These are phyloP conservation scores for Pythium coloratum DNA, from an alignment of 352 stramenopile species.

Conservation along the genomic window DNA sequence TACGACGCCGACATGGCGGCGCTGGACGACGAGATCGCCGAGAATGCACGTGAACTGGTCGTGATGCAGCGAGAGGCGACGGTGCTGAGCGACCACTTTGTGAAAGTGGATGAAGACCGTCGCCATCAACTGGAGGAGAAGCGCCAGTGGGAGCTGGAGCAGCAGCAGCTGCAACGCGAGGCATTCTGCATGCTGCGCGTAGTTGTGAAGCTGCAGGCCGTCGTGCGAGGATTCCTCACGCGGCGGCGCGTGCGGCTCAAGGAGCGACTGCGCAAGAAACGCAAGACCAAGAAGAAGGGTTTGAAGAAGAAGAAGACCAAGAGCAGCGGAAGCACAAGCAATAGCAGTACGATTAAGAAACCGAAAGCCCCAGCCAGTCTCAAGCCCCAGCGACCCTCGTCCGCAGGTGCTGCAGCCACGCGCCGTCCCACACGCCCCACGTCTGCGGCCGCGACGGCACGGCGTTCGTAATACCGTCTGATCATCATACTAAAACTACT, in stretches of 20 bases:
- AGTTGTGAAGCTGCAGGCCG: constrained; percentile 53
- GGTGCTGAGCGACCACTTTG: constrained; percentile 44
- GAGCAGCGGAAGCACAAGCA: not conserved
- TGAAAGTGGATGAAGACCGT: constrained; percentile 55
- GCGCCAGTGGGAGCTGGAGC: constrained; percentile 32
- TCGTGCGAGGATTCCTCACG: constrained; percentile 60
- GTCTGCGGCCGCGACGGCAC: not conserved
- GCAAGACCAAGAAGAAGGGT: constrained; percentile 29
- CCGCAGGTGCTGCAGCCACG: not conserved
- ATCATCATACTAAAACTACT: constrained; percentile 13
- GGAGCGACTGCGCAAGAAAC: constrained; percentile 27
- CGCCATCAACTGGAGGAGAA: constrained; percentile 52
- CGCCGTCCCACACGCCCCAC: not conserved
- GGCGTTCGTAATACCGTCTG: not conserved
- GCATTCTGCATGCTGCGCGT: constrained; percentile 56
- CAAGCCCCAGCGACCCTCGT: not conserved
- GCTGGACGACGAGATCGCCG: constrained; percentile 45
- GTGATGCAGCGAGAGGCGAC: constrained; percentile 34
- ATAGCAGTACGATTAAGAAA: not conserved
- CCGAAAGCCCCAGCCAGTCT: not conserved
- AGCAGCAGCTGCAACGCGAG: constrained; percentile 32
- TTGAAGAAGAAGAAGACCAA: constrained; percentile 34
- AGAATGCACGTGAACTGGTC: constrained; percentile 32
- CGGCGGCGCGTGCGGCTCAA: constrained; percentile 40
- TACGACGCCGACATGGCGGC: constrained; percentile 55